Evolutionary conservation across 2,329 filamentous ascomycete genomes (phyloP).

Genomic region (Phyllosticta capitalensis): DNA sequence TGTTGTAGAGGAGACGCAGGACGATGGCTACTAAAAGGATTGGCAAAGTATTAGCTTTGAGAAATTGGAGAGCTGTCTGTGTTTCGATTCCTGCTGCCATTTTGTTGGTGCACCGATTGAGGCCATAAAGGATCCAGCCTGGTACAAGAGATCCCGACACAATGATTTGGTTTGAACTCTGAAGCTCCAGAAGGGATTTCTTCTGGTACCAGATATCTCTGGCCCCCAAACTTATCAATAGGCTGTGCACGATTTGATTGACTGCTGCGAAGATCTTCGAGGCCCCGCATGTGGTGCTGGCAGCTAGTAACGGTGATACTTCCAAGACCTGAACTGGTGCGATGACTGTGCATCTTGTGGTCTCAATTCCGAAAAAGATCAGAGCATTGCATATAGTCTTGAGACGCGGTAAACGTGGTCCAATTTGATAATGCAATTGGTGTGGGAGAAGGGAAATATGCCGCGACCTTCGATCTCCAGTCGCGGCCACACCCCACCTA

Average conservation of each 20-base stretch:
- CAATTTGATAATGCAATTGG: background rate
- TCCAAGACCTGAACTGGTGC: background rate
- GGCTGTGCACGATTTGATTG: background rate
- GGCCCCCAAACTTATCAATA: background rate
- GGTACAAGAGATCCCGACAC: background rate
- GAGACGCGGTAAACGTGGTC: background rate
- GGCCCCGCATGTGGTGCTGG: background rate
- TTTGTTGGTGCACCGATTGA: background rate
- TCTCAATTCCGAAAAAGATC: background rate
- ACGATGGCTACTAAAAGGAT: background rate
- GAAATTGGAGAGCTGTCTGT: background rate
- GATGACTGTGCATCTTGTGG: background rate
- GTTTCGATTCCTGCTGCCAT: background rate
- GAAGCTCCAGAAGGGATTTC: background rate
- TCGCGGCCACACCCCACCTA: conserved; percentile 24
- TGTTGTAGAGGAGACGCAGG: conserved; percentile 1
- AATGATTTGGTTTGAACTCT: background rate
- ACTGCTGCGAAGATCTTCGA: background rate
- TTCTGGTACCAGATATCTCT: background rate
- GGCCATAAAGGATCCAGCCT: background rate
- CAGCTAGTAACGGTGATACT: background rate
- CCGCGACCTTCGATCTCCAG: background rate
- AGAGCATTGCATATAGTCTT: background rate
- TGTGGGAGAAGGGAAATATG: background rate
- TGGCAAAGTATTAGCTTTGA: background rate